These are phyloP conservation scores for Metschnikowia hibisci DNA, from an alignment of 805 yeast genomes.

Conservation along the genomic window DNA sequence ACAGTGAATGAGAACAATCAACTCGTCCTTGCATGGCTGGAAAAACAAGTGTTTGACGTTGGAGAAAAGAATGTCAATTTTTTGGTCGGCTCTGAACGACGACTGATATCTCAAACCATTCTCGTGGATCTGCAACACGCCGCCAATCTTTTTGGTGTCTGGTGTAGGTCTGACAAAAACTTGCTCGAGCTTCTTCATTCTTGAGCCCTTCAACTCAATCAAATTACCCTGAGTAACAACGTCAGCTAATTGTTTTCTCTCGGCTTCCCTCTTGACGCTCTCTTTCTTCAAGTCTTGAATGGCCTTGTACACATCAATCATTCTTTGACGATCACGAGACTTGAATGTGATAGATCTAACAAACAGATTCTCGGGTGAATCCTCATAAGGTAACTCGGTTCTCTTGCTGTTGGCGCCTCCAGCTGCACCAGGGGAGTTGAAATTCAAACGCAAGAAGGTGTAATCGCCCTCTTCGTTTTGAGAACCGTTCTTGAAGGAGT, in stretches of 20 bases:
- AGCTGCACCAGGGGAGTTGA: conserved; percentile 81
- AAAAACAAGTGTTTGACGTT: conserved; percentile 91
- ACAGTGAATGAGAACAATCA: conserved; percentile 87
- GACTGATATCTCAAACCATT: conserved; percentile 95
- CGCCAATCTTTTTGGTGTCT: conserved; percentile 93
- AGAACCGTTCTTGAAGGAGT: conserved; percentile 89
- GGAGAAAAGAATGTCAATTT: conserved; percentile 81
- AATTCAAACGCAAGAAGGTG: conserved; percentile 84
- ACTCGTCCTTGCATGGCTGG: conserved; percentile 94
- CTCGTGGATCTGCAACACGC: conserved; percentile 85
- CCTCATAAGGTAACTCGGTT: conserved; percentile 88
- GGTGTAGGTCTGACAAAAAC: conserved; percentile 94
- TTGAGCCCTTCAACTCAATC: conserved; percentile 73
- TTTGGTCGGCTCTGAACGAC: conserved; percentile 77
- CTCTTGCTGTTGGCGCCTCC: conserved; percentile 66
- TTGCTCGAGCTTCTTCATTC: conserved; percentile 82
- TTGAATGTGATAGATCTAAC: conserved; percentile 83
- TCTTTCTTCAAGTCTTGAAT: conserved; percentile 91
- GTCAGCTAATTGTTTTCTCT: conserved; percentile 87
- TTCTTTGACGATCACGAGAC: conserved; percentile 85
- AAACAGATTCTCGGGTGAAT: conserved; percentile 79
- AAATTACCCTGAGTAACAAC: conserved; percentile 89
- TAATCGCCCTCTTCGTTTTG: conserved; percentile 95
- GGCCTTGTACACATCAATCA: conserved; percentile 83
- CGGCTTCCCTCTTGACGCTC: conserved; percentile 84